Evolutionary conservation across 2,329 filamentous ascomycete species (phyloP).

Genomic region (Exophiala dermatitidis): DNA sequence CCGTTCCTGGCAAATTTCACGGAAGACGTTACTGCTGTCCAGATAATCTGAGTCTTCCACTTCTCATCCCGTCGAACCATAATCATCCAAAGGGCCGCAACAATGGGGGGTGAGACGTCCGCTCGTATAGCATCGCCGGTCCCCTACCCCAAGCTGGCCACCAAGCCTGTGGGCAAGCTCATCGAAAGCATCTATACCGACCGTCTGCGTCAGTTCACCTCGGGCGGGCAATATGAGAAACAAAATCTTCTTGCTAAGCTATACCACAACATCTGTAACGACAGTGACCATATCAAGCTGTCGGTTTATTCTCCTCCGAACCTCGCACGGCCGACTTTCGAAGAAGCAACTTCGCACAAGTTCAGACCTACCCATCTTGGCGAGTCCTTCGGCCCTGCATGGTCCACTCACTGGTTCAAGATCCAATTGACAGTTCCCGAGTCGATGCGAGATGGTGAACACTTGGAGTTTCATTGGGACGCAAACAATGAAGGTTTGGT

Average conservation of each 20-base stretch:
- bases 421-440: conserved; percentile 70
- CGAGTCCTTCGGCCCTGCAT: conserved; percentile 80
- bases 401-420: conserved; percentile 97
- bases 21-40: neutral
- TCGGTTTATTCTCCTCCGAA: conserved; percentile 78
- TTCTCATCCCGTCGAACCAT: neutral
- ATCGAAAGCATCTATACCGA: conserved; percentile 81
- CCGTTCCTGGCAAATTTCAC: too few species aligned
- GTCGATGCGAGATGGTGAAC: conserved; percentile 64
- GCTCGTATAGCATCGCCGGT: conserved; percentile 28
- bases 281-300: conserved; percentile 71
- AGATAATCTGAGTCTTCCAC: neutral
- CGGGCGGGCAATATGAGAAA: conserved; percentile 71
- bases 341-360: conserved; percentile 69
- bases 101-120: conserved; percentile 36
- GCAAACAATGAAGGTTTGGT: conserved; percentile 89
- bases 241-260: conserved; percentile 71
- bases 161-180: conserved; percentile 61
- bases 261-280: conserved; percentile 59
- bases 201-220: conserved; percentile 73
- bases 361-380: conserved; percentile 71
- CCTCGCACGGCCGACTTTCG: conserved; percentile 72
- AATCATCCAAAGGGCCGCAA: conserved; percentile 1
- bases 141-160: conserved; percentile 45
- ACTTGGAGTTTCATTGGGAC: conserved; percentile 95